A percentile compares a stretch with the other conserved stretches of the same genome.
Evolutionary conservation across 2,329 filamentous ascomycete species (phyloP).

Genomic region (Penicillium capsulatum): DNA sequence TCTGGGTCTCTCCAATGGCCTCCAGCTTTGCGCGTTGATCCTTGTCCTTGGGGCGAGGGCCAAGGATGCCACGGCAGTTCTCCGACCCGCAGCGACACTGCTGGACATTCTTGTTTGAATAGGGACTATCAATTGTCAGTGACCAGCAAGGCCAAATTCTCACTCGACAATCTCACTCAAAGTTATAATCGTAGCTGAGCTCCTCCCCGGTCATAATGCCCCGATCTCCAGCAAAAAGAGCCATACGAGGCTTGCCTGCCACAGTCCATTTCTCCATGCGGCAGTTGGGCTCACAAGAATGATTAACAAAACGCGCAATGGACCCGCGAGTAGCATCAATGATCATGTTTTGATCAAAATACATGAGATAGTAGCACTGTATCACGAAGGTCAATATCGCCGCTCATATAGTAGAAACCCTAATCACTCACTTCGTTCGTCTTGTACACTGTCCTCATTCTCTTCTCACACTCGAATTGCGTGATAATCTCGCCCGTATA

Average conservation of each 20-base stretch:
- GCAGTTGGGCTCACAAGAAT: slow-evolving; percentile 94
- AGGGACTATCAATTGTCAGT: slow-evolving; percentile 41
- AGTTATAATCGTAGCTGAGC: slow-evolving; percentile 87
- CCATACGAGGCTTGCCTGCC: slow-evolving; percentile 89
- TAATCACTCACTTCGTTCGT: slow-evolving; percentile 70
- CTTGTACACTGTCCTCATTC: slow-evolving; percentile 92
- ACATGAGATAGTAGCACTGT: slow-evolving; percentile 97
- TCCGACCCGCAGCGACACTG: slow-evolving; percentile 59
- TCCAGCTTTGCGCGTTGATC: slow-evolving; percentile 32
- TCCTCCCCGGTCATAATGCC: slow-evolving; percentile 95
- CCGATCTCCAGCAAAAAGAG: slow-evolving; percentile 83
- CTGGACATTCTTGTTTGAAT: slow-evolving; percentile 60
- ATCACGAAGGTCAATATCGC: slow-evolving; percentile 12
- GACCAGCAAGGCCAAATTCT: neutral
- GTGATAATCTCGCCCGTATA: slow-evolving; percentile 98
- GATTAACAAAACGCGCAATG: slow-evolving; percentile 96
- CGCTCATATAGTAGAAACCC: neutral
- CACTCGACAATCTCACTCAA: slow-evolving; percentile 50
- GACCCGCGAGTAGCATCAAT: slow-evolving; percentile 95
- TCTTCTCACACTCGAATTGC: slow-evolving; percentile 83
- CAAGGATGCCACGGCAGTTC: slow-evolving; percentile 60
- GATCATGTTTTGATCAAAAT: slow-evolving; percentile 97
- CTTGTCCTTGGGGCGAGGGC: slow-evolving; percentile 52
- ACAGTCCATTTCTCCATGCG: slow-evolving; percentile 98
- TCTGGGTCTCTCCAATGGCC: slow-evolving; percentile 17